Evolutionary conservation across 768 basidiomycete species (phyloP).

Genomic region (Termitomyces eurrhizus): DNA sequence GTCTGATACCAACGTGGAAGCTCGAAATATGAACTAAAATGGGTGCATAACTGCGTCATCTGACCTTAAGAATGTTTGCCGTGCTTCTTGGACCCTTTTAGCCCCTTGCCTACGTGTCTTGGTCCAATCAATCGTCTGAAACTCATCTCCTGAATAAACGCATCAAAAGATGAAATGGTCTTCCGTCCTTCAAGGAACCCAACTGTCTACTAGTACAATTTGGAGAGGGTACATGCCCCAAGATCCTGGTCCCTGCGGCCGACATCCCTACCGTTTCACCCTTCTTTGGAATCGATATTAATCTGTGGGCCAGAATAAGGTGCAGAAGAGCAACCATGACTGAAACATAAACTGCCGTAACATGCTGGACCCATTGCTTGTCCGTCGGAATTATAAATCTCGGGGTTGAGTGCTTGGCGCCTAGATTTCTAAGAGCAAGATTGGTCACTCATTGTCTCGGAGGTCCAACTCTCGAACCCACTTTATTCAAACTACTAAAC

Average conservation of each 20-base stretch:
- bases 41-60: not conserved
- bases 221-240: not conserved
- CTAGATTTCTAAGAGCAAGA: not conserved
- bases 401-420: not conserved
- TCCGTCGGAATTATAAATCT: not conserved
- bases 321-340: not conserved
- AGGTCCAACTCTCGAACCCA: not conserved
- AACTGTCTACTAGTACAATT: not conserved
- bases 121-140: not conserved
- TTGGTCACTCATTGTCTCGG: not conserved
- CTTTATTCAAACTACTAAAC: not conserved
- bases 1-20: not conserved
- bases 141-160: not conserved
- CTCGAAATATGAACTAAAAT: not conserved
- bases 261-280: not conserved
- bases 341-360: not conserved
- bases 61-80: not conserved
- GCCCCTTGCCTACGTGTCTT: not conserved
- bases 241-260: not conserved
- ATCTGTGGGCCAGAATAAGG: not conserved
- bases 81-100: not conserved
- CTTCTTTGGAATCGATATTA: not conserved
- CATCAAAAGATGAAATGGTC: not conserved
- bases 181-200: not conserved
- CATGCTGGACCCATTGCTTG: not conserved